phyloP scores from a whole-genome alignment of 2,329 filamentous ascomycete species.

The Xylaria multiplex region DNA sequence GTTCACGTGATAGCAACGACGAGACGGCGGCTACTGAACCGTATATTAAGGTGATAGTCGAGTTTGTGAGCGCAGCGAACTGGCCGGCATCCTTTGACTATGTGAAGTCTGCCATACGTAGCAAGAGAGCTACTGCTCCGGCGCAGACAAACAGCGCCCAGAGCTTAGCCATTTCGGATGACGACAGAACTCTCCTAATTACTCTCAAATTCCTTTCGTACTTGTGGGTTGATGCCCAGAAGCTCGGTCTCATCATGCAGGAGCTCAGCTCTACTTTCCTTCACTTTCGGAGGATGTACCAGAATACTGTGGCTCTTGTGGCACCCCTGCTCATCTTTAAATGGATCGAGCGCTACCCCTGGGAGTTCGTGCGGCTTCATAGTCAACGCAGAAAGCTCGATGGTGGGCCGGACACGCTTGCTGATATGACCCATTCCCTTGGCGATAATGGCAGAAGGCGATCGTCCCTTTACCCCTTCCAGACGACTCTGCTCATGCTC shows the following conservation, averaged over 20 bases:
- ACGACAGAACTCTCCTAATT: constrained; percentile 64
- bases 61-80: constrained; percentile 72
- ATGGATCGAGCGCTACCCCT: constrained; percentile 73
- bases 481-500: constrained; percentile 70
- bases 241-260: constrained; percentile 70
- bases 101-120: constrained; percentile 63
- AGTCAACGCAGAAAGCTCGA: constrained; percentile 70
- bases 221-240: constrained; percentile 71
- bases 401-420: constrained; percentile 72
- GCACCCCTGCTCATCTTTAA: constrained; percentile 70
- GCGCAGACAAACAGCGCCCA: constrained; percentile 53
- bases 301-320: constrained; percentile 70
- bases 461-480: constrained; percentile 68
- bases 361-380: constrained; percentile 73
- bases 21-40: constrained; percentile 61
- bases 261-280: constrained; percentile 74
- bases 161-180: constrained; percentile 55
- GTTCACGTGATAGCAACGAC: constrained; percentile 46
- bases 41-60: constrained; percentile 65
- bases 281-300: constrained; percentile 71
- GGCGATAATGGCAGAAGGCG: constrained; percentile 67
- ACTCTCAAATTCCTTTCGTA: constrained; percentile 69
- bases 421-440: constrained; percentile 73
- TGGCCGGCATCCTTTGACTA: constrained; percentile 70
- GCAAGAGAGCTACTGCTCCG: constrained; percentile 57